Percentiles rank a stretch among this genome's conserved stretches.
These are phyloP conservation scores for Flammula alnicola DNA, from an alignment of 1,284 basidiomycete species.

Conservation along the genomic window DNA sequence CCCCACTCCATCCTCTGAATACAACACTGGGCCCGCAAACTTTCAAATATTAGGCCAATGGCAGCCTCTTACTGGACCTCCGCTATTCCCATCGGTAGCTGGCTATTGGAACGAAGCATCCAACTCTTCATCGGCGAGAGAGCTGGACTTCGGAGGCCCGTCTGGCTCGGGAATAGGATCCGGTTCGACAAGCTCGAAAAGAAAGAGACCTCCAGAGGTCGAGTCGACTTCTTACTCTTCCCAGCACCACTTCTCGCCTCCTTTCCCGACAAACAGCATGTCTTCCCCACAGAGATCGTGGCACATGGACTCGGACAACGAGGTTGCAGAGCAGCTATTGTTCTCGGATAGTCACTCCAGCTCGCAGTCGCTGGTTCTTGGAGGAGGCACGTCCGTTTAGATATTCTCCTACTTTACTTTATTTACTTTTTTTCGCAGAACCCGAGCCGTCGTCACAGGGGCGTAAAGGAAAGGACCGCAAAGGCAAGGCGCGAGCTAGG, in stretches of 20 bases:
- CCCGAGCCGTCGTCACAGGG: background rate
- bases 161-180: background rate
- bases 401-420: background rate
- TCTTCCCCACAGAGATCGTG: constrained; percentile 4
- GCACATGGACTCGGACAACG: constrained; percentile 8
- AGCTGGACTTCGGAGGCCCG: background rate
- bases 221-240: background rate
- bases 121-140: too few species aligned
- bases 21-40: too few species aligned
- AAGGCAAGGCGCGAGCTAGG: constrained; percentile 25
- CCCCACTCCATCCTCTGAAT: too few species aligned
- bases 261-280: background rate
- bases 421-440: background rate
- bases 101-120: too few species aligned
- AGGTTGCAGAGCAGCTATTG: constrained; percentile 16
- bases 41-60: constrained; percentile 4
- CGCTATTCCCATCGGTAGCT: too few species aligned
- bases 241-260: background rate
- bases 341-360: background rate
- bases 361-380: background rate
- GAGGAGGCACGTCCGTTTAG: background rate
- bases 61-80: too few species aligned
- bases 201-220: constrained; percentile 8
- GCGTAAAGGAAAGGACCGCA: constrained; percentile 9
- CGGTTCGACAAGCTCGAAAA: constrained; percentile 1